Conservation (phyloP, 371 early-diverging fungal genomes). For the Lichtheimia ramosa region DNA sequence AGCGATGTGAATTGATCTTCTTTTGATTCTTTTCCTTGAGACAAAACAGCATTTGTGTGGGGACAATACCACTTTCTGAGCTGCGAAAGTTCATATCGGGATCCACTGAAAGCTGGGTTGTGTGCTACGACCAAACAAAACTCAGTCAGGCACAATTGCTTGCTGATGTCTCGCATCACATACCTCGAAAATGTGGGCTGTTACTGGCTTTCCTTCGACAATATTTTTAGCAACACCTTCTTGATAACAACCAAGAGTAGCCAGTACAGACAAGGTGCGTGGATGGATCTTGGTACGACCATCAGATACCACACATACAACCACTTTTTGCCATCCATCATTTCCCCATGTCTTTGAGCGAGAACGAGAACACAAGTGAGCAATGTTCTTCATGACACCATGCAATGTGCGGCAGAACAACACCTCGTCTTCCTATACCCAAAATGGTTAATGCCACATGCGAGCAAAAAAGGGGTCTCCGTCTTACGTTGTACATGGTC, state of each 20-base stretch:
- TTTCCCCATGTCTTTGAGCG: slow-evolving; percentile 83
- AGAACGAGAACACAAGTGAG: slow-evolving; percentile 80
- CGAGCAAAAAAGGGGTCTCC: slow-evolving; percentile 2
- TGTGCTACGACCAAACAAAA: slow-evolving; percentile 59
- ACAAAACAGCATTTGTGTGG: slow-evolving; percentile 91
- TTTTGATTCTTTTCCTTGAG: slow-evolving; percentile 91
- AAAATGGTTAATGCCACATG: background rate
- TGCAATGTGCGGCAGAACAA: slow-evolving; percentile 90
- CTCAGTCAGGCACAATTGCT: background rate
- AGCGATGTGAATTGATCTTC: slow-evolving; percentile 95
- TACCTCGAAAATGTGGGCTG: slow-evolving; percentile 77
- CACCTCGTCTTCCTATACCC: slow-evolving; percentile 80
- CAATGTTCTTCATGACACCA: slow-evolving; percentile 90
- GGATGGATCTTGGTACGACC: slow-evolving; percentile 66
- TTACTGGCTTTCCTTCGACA: slow-evolving; percentile 66
- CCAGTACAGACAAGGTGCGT: slow-evolving; percentile 69
- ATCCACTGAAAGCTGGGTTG: slow-evolving; percentile 83
- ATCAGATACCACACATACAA: slow-evolving; percentile 88
- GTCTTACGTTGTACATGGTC: slow-evolving; percentile 78
- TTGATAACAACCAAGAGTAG: slow-evolving; percentile 79
- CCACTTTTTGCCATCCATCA: slow-evolving; percentile 91
- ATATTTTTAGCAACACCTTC: slow-evolving; percentile 76
- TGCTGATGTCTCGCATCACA: background rate
- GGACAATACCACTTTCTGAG: slow-evolving; percentile 76
- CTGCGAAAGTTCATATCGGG: slow-evolving; percentile 73